Evolutionary conservation across 176 grass and related monocot species (phyloP).

Genomic region (Avena eriantha): DNA sequence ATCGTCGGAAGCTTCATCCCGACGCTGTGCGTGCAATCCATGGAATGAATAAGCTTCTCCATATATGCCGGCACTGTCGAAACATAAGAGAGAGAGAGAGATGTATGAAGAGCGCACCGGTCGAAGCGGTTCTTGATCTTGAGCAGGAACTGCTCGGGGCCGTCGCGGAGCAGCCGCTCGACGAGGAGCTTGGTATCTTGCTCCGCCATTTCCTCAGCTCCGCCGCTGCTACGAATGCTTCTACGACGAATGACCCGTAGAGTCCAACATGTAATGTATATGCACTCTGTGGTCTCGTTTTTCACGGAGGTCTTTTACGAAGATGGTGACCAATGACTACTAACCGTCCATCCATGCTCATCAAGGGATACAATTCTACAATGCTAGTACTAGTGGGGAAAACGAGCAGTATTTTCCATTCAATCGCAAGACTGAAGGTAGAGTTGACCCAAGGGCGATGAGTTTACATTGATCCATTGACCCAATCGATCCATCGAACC

Average conservation of each 20-base stretch:
- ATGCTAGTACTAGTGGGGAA: too few species aligned
- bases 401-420: too few species aligned
- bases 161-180: conserved; percentile 53
- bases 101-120: conserved; percentile 28
- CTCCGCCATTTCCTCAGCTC: neutral
- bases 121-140: conserved; percentile 68
- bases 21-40: conserved; percentile 38
- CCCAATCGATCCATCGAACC: too few species aligned
- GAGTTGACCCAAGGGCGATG: too few species aligned
- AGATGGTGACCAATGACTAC: too few species aligned
- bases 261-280: too few species aligned
- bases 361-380: too few species aligned
- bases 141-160: conserved; percentile 51
- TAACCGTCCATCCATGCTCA: too few species aligned
- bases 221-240: neutral
- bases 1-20: conserved; percentile 67
- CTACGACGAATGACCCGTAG: neutral
- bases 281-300: neutral
- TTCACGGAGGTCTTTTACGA: too few species aligned
- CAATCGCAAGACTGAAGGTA: too few species aligned
- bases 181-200: conserved; percentile 33
- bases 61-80: neutral
- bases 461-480: too few species aligned
- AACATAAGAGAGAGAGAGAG: neutral
- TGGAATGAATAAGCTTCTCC: neutral